phyloP scores from a whole-genome alignment of 768 basidiomycete genomes.

The Leucosporidium yakuticum region DNA sequence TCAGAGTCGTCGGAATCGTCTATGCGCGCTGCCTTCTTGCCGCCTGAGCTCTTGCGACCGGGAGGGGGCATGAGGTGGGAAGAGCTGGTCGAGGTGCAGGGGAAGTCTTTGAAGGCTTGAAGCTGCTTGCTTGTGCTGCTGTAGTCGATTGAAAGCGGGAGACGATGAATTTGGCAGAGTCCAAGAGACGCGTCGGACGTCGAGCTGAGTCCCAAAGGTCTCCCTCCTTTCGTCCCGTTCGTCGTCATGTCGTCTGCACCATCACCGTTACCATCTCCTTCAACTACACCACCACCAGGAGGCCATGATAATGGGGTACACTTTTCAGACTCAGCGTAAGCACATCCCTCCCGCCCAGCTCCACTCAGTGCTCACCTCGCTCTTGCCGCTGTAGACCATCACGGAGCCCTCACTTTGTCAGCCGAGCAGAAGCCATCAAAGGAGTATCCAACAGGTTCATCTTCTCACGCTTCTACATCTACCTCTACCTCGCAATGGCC shows the following conservation, averaged over 20 bases:
- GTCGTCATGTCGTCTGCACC: background rate
- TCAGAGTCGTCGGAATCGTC: background rate
- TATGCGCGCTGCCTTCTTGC: background rate
- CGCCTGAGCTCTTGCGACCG: background rate
- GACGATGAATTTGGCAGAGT: too few relatives aligned
- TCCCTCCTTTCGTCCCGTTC: too few relatives aligned
- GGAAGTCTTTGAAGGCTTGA: background rate
- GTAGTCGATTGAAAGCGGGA: background rate
- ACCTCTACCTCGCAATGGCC: conserved; percentile 84
- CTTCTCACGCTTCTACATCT: conserved; percentile 71
- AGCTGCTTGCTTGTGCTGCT: background rate
- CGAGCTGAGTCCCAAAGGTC: too few relatives aligned
- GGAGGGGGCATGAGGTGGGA: background rate
- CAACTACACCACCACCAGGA: background rate
- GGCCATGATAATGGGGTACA: background rate
- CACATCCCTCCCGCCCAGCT: background rate
- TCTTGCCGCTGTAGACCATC: background rate
- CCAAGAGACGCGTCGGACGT: too few relatives aligned
- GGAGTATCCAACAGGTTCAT: conserved; percentile 87
- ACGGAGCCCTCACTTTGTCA: conserved; percentile 47
- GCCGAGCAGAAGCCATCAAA: conserved; percentile 70
- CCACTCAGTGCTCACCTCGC: background rate
- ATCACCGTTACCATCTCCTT: background rate
- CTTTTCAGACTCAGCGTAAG: background rate
- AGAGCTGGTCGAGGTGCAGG: background rate